Base-by-base conservation (phyloP, 768 basidiomycete species). In the Amylocystis lapponica region DNA sequence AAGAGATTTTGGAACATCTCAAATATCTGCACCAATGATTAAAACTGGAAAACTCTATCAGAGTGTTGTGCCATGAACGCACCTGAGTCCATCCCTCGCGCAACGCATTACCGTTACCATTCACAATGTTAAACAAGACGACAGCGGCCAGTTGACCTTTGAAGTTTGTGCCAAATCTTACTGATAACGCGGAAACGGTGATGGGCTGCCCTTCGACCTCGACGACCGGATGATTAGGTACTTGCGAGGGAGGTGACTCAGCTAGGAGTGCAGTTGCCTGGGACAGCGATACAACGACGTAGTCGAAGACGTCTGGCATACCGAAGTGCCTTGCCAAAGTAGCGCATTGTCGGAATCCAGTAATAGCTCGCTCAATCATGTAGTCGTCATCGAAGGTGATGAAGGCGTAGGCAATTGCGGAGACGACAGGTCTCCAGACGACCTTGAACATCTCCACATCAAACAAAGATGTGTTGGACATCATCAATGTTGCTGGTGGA, bases 1-100 rank as follows among this genome's bases (percentile, higher is more conserved):
- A 98, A 99, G 19, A 99, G 70, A 26, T 93, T 96, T 57, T 94
- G 86, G 66, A 95, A 94, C 83, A 98, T 97, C 63, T 98, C 95
- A 55, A 99, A 97, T 42, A 99, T 91, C 87, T 96, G 7, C 4
- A 22, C 10, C 14, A 13, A 4, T 2, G 16, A 46, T 7, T 37
- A 20, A 10, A 25, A n/a, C n/a, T 36, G 14, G 27, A 14, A 31
- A 13, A 29, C 16, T 44, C 35, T 6, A 20, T 16, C 25, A 36
- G n/a, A 39, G 44, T 9, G 54, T 31, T 27, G 30, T 37, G 44
- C 21, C 12, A n/a, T 3, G 16, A 17, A 25, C 38, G 48, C 70
- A 90, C 88, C 70, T 90, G 86, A 4, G 79, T 82, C 96, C 96
- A 99, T 20, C 95, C 94, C 61, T 94, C 91, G 23, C 94, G 78